These are phyloP conservation scores for Dacryopinax primogenitus DNA, from an alignment of 768 basidiomycete genomes.

Conservation along the genomic window DNA sequence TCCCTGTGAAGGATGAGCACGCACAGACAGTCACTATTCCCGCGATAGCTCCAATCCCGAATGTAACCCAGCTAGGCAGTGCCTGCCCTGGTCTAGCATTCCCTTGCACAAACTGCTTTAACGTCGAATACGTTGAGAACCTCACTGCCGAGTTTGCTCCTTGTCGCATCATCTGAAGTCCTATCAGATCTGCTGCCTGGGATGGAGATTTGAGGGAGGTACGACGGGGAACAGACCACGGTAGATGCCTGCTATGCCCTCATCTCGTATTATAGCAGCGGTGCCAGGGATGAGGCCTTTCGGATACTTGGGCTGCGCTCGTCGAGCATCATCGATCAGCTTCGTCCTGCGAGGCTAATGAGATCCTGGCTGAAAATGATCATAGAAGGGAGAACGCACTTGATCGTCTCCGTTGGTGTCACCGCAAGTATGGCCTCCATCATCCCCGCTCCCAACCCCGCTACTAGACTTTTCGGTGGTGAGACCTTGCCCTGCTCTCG, in stretches of 20 bases:
- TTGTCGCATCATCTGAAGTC: conserved; percentile 80
- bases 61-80: conserved; percentile 77
- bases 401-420: conserved; percentile 96
- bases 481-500: conserved; percentile 69
- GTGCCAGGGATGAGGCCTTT: conserved; percentile 82
- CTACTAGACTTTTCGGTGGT: conserved; percentile 61
- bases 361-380: neutral
- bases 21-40: conserved; percentile 88
- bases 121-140: conserved; percentile 86
- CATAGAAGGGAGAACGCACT: conserved; percentile 40
- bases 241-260: conserved; percentile 69
- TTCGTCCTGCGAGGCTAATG: conserved; percentile 57
- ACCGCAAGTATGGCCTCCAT: conserved; percentile 88
- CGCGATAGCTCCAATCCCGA: conserved; percentile 85
- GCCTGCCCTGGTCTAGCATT: conserved; percentile 69
- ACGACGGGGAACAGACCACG: conserved; percentile 90
- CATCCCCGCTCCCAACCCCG: conserved; percentile 60
- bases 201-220: conserved; percentile 24
- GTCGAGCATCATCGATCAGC: conserved; percentile 86
- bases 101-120: conserved; percentile 87
- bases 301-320: conserved; percentile 61
- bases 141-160: conserved; percentile 94
- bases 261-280: conserved; percentile 59
- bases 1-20: conserved; percentile 20
- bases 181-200: neutral